phyloP scores from a whole-genome alignment of 495 filamentous ascomycete genomes.

The Evernia prunastri region DNA sequence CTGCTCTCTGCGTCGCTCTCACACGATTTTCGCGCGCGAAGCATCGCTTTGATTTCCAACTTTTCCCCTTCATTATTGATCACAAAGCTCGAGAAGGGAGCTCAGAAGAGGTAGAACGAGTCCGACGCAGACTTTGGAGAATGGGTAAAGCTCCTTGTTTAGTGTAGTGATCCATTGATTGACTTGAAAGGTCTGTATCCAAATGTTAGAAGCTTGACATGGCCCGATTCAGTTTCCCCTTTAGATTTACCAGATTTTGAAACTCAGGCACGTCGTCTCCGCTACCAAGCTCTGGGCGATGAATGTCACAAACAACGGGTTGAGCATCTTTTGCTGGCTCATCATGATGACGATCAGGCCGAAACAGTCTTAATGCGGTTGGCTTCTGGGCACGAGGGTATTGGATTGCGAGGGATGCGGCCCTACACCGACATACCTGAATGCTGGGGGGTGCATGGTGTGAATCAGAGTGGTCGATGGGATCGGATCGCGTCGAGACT shows the following conservation, averaged over 20 bases:
- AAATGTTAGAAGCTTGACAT: constrained; percentile 45
- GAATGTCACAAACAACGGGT: constrained; percentile 47
- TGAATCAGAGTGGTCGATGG: constrained; percentile 57
- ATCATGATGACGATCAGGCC: constrained; percentile 80
- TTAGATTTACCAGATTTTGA: constrained; percentile 60
- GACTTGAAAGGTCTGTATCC: constrained; percentile 42
- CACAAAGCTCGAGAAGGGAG: constrained; percentile 68
- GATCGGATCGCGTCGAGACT: constrained; percentile 6
- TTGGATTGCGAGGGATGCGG: constrained; percentile 67
- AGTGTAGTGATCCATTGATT: constrained; percentile 7
- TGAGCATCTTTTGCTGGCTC: constrained; percentile 60
- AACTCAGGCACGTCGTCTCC: constrained; percentile 63
- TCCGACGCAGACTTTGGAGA: constrained; percentile 46
- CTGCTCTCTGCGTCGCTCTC: constrained; percentile 57
- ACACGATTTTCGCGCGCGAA: constrained; percentile 28
- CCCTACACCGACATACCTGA: constrained; percentile 66
- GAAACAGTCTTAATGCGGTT: constrained; percentile 82
- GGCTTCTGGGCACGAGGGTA: constrained; percentile 49
- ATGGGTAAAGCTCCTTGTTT: constrained; percentile 31
- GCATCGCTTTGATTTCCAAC: constrained; percentile 28
- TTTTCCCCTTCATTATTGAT: constrained; percentile 69
- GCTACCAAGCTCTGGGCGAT: constrained; percentile 64
- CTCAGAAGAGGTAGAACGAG: constrained; percentile 55
- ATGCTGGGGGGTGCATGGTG: constrained; percentile 65
- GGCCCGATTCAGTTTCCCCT: constrained; percentile 37